Evolutionary conservation across 495 filamentous ascomycete genomes (phyloP).

Genomic region (Acidomyces sp.): DNA sequence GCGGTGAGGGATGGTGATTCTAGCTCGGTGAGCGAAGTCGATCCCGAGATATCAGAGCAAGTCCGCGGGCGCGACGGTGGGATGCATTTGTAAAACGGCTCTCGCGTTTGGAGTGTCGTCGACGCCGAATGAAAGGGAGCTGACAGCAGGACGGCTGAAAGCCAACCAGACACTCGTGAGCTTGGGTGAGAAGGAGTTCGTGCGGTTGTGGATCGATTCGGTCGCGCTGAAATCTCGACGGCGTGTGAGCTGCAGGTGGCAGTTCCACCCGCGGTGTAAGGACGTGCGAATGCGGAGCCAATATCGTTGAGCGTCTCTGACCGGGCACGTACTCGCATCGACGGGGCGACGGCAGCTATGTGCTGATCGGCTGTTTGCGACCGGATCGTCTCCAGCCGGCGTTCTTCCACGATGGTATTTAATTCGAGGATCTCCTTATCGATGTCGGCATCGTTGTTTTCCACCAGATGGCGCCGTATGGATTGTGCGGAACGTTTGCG

Average conservation of each 20-base stretch:
- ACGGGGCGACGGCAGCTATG: conserved; percentile 13
- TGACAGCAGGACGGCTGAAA: conserved; percentile 6
- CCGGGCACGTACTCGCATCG: conserved; percentile 8
- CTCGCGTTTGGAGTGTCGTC: background rate
- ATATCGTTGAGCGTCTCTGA: conserved; percentile 15
- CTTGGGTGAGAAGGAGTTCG: conserved; percentile 3
- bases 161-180: conserved; percentile 12
- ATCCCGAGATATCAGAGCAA: background rate
- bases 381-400: background rate
- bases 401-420: conserved; percentile 17
- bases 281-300: conserved; percentile 11
- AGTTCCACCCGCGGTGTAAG: conserved; percentile 3
- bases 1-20: conserved; percentile 12
- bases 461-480: background rate
- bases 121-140: background rate
- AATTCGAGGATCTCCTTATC: conserved; percentile 16
- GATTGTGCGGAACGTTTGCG: conserved; percentile 9
- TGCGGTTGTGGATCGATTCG: background rate
- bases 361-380: conserved; percentile 2
- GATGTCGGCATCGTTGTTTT: background rate
- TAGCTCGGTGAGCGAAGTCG: background rate
- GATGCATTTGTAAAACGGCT: conserved; percentile 14
- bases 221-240: no score
- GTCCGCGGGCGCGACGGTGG: background rate
- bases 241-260: no score